Evolutionary conservation across 2,329 filamentous ascomycete genomes (phyloP), one percentile per base, ranked within the genome.

Genomic region (Penicillium italicum): DNA sequence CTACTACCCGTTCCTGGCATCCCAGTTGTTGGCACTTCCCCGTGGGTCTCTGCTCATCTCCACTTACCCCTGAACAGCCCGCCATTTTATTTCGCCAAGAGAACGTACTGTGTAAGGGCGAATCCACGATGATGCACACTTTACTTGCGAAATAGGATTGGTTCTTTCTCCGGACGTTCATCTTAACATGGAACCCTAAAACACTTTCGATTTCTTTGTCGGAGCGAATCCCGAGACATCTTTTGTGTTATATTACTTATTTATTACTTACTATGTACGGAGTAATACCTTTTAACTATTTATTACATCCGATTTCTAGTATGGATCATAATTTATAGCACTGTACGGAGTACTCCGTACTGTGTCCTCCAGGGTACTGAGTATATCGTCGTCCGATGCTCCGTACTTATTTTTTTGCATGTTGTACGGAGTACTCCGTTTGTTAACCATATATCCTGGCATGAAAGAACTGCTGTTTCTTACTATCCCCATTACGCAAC

Each of bases 51-150:
- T 37, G 8, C 24, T 24, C 28, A 38, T 50, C 43, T 56, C 63
- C 63, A 65, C 61, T 61, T 66, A 63, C 63, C 62, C 63, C 63
- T 66, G 63, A 66, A 57, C 48, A 58, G 51, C 57, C 61, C 61
- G 61, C 52, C 53, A 58, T 57, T 54, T 54, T 49, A 51, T 61
- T 62, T 57, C 56, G 53, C 53, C 53, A 55, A 55, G 47, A 51
- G 36, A 50, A 50, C 38, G 34, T 51, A 55, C 34, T 45, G 41
- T 55, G 47, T 16, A 55, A 55, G 53, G 53, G 28, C 33, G 26
- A 51, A 45, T 38, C 38, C 33, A 50, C 46, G 41, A 43, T 52
- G 53, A 52, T 56, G 48, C 52, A 42, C 56, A 53, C 59, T 55
- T 51, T 42, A 42, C 42, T 34, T 54, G 52, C 20, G 47, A 44